These are phyloP conservation scores for Chionographis japonica DNA, from an alignment of 106 monocot species.

Conservation along the genomic window DNA sequence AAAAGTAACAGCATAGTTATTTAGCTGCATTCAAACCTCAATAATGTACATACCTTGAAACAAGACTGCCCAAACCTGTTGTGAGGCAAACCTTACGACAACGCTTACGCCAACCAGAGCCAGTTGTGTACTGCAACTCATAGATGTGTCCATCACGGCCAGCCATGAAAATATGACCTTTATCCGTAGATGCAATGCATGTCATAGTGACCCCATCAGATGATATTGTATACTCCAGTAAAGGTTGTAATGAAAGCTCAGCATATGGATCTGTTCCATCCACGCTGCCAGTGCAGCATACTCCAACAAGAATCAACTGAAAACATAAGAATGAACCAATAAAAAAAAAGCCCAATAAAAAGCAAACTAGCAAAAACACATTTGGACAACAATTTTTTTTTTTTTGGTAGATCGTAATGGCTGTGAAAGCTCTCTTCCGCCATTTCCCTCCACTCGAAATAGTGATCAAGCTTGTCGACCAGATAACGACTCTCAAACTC, in stretches of 20 bases:
- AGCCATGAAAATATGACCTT: conserved; percentile 76
- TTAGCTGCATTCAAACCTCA: too few species aligned
- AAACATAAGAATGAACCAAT: conserved; percentile 15
- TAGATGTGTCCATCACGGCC: conserved; percentile 98
- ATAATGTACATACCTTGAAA: conserved; percentile 55
- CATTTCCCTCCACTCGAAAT: too few species aligned
- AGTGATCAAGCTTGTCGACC: too few species aligned
- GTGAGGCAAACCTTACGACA: conserved; percentile 88
- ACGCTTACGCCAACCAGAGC: conserved; percentile 84
- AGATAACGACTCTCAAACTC: too few species aligned
- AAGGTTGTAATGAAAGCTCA: conserved; percentile 77
- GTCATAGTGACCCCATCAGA: conserved; percentile 92
- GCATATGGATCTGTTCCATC: conserved; percentile 86
- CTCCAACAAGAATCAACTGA: conserved; percentile 76
- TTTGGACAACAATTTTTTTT: neutral
- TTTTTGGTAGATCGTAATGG: neutral
- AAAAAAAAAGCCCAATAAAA: neutral
- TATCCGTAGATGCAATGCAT: conserved; percentile 73
- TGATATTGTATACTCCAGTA: conserved; percentile 80
- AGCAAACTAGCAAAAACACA: neutral
- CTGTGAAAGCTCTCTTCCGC: neutral
- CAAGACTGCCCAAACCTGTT: conserved; percentile 61
- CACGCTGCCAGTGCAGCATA: conserved; percentile 68
- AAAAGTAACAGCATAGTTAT: neutral
- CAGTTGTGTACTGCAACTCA: conserved; percentile 77